Base-by-base conservation (phyloP, 345 rosid genomes). In the Gossypium ekmanianum region DNA sequence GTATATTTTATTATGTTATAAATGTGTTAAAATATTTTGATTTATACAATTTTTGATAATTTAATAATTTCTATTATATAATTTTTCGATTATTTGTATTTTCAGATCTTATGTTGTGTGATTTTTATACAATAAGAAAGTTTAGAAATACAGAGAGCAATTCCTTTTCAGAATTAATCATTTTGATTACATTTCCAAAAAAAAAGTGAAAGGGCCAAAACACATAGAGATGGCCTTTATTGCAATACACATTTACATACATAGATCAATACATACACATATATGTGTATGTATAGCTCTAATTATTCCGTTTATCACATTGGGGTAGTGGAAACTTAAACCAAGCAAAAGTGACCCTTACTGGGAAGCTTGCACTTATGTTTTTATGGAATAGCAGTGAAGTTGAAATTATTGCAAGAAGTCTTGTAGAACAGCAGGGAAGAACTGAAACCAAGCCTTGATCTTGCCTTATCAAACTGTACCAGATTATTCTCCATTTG, bases 401-500 rank as follows among this genome's bases (percentile, higher is more conserved):
- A 78, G 68, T 76, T 80, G 74, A 78, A 82, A 74, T 74, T 76
- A 22, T 62, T 69, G 64, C 84, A 80, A 24, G 18, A 54, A 50
- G 84, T 76, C 44, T 41, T 66, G 4, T 39, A 57, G 48, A 9
- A 26, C 48, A 76, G 63, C 78, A 81, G 17, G 17, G 80, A 79
- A 45, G 87, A 55, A 71, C 81, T 82, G 52, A 84, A 84, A 1
- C 81, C 84, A 2, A 82, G 57, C 70, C 51, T 78, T 12, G 82
- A 80, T 18, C 62, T 57, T 12, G 68, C 80, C 51, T 78, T 45
- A 74, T 82, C 85, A 74, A 82, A 84, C 66, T 82, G 74, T 57
- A 84, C 44, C 1, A 82, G 59, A 41, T 79, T 73, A 27, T 84
- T 81, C 75, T 82, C 78, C 73, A 84, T 24, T 64, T 80, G 87